A percentile compares a stretch with the other conserved stretches of the same genome.
These are phyloP conservation scores for Leptomonas pyrrhocoris DNA, from an alignment of 208 protist species.

Conservation along the genomic window DNA sequence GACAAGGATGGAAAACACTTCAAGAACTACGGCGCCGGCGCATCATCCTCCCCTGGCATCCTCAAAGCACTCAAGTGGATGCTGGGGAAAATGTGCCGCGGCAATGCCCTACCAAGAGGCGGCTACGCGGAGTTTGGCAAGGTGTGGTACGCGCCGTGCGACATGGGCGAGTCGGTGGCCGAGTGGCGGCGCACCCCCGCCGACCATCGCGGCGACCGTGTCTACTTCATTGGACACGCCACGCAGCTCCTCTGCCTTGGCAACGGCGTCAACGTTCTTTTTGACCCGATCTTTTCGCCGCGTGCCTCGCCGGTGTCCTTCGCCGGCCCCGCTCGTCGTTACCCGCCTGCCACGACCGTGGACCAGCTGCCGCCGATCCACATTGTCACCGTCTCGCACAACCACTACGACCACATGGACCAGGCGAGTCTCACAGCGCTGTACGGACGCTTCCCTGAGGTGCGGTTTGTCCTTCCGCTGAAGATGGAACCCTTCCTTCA, in stretches of 20 bases:
- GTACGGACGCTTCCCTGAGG: constrained; percentile 38
- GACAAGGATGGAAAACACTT: constrained; percentile 48
- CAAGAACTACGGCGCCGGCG: constrained; percentile 48
- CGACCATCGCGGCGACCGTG: constrained; percentile 29
- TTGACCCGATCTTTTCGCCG: constrained; percentile 85
- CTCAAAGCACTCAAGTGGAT: constrained; percentile 20
- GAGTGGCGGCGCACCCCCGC: constrained; percentile 20
- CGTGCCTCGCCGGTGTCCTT: constrained; percentile 65
- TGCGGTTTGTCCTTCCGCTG: constrained; percentile 62
- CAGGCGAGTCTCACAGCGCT: constrained; percentile 39
- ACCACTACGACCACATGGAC: constrained; percentile 92
- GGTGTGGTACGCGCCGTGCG: constrained; percentile 40
- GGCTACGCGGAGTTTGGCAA: constrained; percentile 54
- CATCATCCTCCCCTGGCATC: neutral
- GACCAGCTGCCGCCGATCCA: constrained; percentile 72
- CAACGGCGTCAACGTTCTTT: constrained; percentile 69
- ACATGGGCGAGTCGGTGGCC: constrained; percentile 40
- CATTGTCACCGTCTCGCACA: constrained; percentile 82
- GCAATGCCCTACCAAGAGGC: constrained; percentile 29
- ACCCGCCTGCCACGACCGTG: constrained; percentile 37
- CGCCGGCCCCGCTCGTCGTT: constrained; percentile 46
- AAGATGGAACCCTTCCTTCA: constrained; percentile 48
- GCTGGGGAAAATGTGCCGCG: constrained; percentile 11
- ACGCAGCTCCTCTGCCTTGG: constrained; percentile 71
- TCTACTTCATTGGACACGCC: constrained; percentile 86